Evolutionary conservation across 768 basidiomycete genomes (phyloP), one percentile per base, ranked within the genome.

Genomic region (Podaxis rugospora): DNA sequence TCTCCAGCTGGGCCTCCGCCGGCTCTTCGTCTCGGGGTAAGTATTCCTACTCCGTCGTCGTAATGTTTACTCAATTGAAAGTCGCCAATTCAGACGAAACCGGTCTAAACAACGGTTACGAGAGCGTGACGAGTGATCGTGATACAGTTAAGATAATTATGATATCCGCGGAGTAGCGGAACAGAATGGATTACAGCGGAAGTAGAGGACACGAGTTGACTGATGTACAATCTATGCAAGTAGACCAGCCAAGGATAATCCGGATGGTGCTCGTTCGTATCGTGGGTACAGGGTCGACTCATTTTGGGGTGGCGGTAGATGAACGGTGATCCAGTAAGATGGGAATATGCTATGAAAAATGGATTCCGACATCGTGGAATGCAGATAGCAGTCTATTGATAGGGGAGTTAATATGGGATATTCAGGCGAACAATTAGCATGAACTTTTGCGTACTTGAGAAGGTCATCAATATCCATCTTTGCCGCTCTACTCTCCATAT

Each of bases 391-490:
- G 67, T 72, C 89, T 91, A 66, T n/a, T 52, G 35, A 49, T 35
- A 39, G 42, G 18, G 23, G 37, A 21, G 55, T 47, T 65, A n/a
- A 68, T 46, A 6, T 57, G 9, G 1, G 32, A 32, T 50, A 3
- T 39, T 37, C 9, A 42, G 13, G 39, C 54, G 28, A 47, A 51
- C 18, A 28, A 58, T 46, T 23, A 39, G 27, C 44, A 57, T 35
- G 32, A 13, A 36, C 51, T 36, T 32, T 9, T 23, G 76, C 88
- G 57, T 68, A 93, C 93, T 90, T 94, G 39, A 98, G 77, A 23
- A 98, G 78, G 70, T 96, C 95, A 65, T 96, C 90, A 10, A 97
- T 80, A 60, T 89, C 86, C 94, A 98, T 95, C 74, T 98, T 98
- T 1, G 93, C 85, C 1, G 92, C 93, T 49, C 95, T 84, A 54